Conservation (phyloP, 2,329 filamentous ascomycete genomes). For the Penicillium sp. region DNA sequence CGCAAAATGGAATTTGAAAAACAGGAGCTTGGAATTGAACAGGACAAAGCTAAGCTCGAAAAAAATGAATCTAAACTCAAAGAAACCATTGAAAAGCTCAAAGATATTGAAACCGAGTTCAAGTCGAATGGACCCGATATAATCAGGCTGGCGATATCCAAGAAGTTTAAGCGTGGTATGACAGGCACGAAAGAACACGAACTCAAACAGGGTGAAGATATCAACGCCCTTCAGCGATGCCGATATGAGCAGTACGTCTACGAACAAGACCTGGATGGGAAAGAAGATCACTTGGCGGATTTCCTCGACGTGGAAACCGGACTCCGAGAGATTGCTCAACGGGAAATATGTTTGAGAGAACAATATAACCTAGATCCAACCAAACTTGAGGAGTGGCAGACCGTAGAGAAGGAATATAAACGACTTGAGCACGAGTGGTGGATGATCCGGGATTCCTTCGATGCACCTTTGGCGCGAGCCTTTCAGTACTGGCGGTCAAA, state of each 20-base stretch:
- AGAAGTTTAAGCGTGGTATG: neutral
- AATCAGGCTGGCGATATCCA: neutral
- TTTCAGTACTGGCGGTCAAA: slow-evolving; percentile 6
- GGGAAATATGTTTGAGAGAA: neutral
- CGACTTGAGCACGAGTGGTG: neutral
- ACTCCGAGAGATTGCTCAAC: neutral
- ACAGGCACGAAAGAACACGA: neutral
- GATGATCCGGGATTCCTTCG: neutral
- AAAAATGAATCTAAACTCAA: neutral
- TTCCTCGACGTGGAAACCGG: neutral
- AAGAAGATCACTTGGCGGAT: neutral
- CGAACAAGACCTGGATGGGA: neutral
- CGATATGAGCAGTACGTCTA: neutral
- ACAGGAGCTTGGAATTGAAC: neutral
- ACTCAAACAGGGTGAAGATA: neutral
- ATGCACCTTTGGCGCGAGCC: neutral
- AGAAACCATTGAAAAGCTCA: neutral
- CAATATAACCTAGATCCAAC: neutral
- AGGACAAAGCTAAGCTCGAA: neutral
- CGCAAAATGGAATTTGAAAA: neutral
- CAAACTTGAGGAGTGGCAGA: neutral
- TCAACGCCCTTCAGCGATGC: neutral
- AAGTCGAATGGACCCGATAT: neutral
- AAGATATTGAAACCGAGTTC: neutral
- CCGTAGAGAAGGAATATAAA: neutral